Conservation (phyloP, 352 stramenopile genomes). For the Pythium sp. region DNA sequence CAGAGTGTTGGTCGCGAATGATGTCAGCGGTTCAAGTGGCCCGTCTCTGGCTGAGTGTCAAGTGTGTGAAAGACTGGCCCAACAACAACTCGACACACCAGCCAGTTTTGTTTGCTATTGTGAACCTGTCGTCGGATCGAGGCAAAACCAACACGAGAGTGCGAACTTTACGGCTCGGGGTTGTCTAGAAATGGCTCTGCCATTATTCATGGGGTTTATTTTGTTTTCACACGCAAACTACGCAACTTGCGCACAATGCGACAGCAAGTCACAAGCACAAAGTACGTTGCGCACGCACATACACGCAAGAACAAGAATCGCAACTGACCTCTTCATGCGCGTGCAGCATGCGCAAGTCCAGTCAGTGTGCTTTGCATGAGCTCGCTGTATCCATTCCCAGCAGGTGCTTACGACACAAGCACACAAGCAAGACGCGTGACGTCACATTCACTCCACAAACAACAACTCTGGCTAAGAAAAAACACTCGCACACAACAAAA, state of each 20-base stretch:
- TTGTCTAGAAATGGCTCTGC: background rate
- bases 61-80: background rate
- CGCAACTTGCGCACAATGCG: too few relatives aligned
- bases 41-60: background rate
- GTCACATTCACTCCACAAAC: background rate
- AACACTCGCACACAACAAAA: background rate
- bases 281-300: background rate
- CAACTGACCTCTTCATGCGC: background rate
- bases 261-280: background rate
- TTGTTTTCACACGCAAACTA: background rate
- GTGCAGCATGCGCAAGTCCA: background rate
- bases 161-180: background rate
- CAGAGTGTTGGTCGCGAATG: background rate
- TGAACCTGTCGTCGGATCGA: background rate
- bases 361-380: too few relatives aligned
- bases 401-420: too few relatives aligned
- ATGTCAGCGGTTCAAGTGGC: background rate
- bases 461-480: background rate
- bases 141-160: background rate
- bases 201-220: background rate
- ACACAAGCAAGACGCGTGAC: background rate
- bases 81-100: background rate
- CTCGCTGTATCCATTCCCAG: too few relatives aligned
- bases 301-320: background rate
- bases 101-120: background rate